phyloP scores from a whole-genome alignment of 2,329 filamentous ascomycete species.

The Phaeomoniella chlamydospora region DNA sequence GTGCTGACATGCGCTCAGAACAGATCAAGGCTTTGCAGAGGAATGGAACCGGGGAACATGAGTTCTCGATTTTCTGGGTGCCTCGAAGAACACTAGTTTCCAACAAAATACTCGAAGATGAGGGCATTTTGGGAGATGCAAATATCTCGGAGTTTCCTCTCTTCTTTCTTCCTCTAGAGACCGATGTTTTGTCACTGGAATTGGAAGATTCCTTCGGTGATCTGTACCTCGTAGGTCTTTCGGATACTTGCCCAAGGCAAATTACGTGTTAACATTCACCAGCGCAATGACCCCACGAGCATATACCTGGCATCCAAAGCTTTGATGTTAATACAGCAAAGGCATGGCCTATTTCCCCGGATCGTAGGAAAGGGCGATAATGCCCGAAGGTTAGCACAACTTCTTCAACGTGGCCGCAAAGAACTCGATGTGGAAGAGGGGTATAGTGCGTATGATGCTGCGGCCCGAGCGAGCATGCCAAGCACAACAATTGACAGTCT shows the following conservation, averaged over 20 bases:
- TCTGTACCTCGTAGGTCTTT: constrained; percentile 57
- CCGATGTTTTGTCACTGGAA: constrained; percentile 82
- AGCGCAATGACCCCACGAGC: constrained; percentile 79
- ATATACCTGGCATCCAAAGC: constrained; percentile 80
- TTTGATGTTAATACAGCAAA: constrained; percentile 84
- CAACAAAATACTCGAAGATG: constrained; percentile 81
- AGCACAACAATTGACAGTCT: constrained; percentile 80
- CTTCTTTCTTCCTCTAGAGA: constrained; percentile 81
- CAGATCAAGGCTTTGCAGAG: constrained; percentile 83
- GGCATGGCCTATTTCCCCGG: constrained; percentile 83
- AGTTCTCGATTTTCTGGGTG: constrained; percentile 94
- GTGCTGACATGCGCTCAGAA: constrained; percentile 51
- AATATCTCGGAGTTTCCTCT: constrained; percentile 77
- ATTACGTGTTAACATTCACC: constrained; percentile 15
- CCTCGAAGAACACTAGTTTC: constrained; percentile 83
- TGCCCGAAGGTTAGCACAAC: constrained; percentile 73
- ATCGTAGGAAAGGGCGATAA: constrained; percentile 95
- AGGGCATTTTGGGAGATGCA: constrained; percentile 82
- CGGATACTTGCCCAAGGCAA: too few species aligned
- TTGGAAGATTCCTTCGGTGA: constrained; percentile 76
- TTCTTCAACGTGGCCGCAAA: constrained; percentile 80
- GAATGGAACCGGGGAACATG: constrained; percentile 80
- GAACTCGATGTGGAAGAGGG: constrained; percentile 69
- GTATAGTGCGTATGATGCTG: constrained; percentile 14
- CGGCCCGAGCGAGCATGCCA: constrained; percentile 51